These are phyloP conservation scores for Avena sativa DNA, from an alignment of 176 grass and related monocot genomes.

Conservation along the genomic window DNA sequence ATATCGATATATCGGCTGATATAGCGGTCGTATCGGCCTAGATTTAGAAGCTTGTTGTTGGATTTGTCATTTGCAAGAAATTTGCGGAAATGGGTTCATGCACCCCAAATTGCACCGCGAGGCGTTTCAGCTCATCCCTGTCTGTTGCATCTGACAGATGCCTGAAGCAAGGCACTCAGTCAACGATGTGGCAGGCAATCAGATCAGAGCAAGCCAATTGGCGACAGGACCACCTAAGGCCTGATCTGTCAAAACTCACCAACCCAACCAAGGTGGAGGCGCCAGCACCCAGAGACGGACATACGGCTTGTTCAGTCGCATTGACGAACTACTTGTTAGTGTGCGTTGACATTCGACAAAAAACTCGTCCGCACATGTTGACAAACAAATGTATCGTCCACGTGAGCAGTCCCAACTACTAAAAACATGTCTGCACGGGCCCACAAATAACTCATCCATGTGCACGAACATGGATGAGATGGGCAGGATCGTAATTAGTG, in stretches of 20 bases:
- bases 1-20: not conserved
- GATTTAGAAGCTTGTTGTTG: conserved; percentile 20
- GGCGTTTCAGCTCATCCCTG: not conserved
- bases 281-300: not conserved
- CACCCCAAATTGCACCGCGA: too few species aligned
- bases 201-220: not conserved
- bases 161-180: not conserved
- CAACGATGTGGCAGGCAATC: not conserved
- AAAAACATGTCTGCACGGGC: not conserved
- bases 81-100: not conserved
- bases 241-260: too few species aligned
- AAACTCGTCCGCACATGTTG: not conserved
- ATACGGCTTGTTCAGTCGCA: not conserved
- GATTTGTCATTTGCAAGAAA: not conserved
- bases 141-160: not conserved
- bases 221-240: not conserved
- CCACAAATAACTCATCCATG: not conserved
- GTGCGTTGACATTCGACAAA: not conserved
- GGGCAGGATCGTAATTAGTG: not conserved
- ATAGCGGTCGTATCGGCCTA: not conserved
- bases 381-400: not conserved
- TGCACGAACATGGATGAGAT: not conserved
- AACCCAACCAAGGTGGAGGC: too few species aligned
- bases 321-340: not conserved
- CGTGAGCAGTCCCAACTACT: not conserved